Conservation (phyloP, 208 protist genomes). For the Acanthamoeba divionensis region DNA sequence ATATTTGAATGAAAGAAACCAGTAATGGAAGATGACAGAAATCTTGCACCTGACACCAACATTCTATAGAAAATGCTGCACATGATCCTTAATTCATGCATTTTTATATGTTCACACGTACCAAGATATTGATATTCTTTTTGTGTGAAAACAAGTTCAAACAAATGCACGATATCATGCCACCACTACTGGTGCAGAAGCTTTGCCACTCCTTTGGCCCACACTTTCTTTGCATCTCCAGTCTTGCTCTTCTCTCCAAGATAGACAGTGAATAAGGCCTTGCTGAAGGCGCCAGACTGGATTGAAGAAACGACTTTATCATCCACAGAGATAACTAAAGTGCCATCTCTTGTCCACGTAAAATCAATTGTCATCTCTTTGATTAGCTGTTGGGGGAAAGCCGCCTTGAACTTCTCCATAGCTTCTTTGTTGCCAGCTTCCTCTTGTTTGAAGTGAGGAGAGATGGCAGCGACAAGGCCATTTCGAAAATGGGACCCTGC, state of each 20-base stretch:
- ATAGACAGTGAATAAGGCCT: conserved; percentile 39
- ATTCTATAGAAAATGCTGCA: no score
- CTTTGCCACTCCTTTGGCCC: not conserved
- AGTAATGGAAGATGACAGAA: no score
- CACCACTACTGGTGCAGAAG: no score
- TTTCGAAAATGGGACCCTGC: conserved; percentile 27
- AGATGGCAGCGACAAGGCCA: not conserved
- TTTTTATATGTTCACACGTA: no score
- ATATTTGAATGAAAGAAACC: no score
- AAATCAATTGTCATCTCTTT: conserved; percentile 39
- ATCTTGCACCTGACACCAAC: no score
- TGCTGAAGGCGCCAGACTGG: not conserved
- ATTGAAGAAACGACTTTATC: not conserved
- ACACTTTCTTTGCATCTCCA: not conserved
- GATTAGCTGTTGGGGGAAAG: conserved; percentile 20
- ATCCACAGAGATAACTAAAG: not conserved
- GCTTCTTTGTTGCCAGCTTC: conserved; percentile 38
- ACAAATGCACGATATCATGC: no score
- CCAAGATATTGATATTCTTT: no score
- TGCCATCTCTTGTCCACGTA: not conserved
- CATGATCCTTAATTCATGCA: no score
- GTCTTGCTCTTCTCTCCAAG: conserved; percentile 11
- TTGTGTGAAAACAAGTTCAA: no score
- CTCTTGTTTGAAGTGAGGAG: not conserved
- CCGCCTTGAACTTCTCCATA: not conserved